Evolutionary conservation across 1,284 basidiomycete genomes (phyloP), one percentile per base, ranked within the genome.

Genomic region (Naganishia albida): DNA sequence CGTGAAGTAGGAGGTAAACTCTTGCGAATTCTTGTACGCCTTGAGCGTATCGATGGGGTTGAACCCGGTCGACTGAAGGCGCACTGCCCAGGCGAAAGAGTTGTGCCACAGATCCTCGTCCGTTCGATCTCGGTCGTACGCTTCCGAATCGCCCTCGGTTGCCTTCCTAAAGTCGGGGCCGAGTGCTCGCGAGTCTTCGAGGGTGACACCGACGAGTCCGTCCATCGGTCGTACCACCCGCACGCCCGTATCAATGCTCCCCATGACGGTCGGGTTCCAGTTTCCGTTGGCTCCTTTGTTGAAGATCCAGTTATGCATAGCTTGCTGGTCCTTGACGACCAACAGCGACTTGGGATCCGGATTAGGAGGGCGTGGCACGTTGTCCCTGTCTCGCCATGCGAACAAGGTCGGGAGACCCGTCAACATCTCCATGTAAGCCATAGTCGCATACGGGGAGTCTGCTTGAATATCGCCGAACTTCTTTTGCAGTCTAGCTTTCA

Each of bases 361-460:
- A 34, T 34, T 34, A 10, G 10, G 6, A 34, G 34, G 34, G 4
- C 34, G 34, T 4, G 34, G 34, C 34, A 34, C 34, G 34, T 10
- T 10, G 34, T 34, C 34, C 34, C 34, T 34, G 34, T 34, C 34
- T 34, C 34, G 4, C 34, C 34, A 34, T 4, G 34, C 34, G 10
- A 34, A 34, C 34, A 34, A 15, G 26, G 49, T 18, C 3, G 26
- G 49, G 30, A 28, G 13, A 7, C 49, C 49, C 15, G 49, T 51
- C 28, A 51, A 34, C 49, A 51, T 51, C 49, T 51, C 49, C 16
- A 51, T 16, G 26, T 26, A 12, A n/a, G 49, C 49, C 49, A 51
- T 51, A 3, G 49, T 30, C 23, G 49, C 26, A n/a, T 18, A 51
- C 8, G 23, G 49, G 7, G 49, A 30, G 7, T 51, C 28, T 18